Percentiles rank a stretch among this genome's conserved stretches.
These are phyloP conservation scores for Rubroshorea leprosula DNA, from an alignment of 345 rosid species.

Conservation along the genomic window DNA sequence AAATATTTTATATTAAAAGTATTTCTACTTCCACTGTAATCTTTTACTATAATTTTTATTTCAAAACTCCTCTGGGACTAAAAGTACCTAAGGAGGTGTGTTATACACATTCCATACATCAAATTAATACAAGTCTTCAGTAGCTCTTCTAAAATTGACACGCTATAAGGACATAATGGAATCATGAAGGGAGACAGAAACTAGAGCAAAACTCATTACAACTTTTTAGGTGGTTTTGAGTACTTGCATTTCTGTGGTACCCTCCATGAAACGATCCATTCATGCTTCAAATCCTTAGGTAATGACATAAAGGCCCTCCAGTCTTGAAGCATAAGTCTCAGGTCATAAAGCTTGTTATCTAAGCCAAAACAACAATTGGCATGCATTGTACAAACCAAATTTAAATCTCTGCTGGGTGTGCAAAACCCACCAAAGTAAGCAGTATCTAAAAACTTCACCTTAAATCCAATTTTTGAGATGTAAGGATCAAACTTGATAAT, in stretches of 20 bases:
- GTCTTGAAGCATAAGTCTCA: constrained; percentile 47
- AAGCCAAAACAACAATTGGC: constrained; percentile 77
- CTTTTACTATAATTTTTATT: too few species aligned
- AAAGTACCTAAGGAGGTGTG: too few species aligned
- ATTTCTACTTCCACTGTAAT: too few species aligned
- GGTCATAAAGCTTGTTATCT: constrained; percentile 50
- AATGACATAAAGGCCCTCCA: constrained; percentile 46
- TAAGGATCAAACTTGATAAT: constrained; percentile 41
- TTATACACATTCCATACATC: too few species aligned
- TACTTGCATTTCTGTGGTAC: constrained; percentile 53
- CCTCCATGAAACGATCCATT: constrained; percentile 38
- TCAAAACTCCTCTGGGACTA: too few species aligned
- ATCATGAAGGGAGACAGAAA: too few species aligned
- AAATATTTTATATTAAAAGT: too few species aligned
- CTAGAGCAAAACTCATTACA: too few species aligned
- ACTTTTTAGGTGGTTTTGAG: background rate
- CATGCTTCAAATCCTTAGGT: constrained; percentile 11
- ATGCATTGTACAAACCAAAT: constrained; percentile 70
- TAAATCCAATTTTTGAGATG: constrained; percentile 29
- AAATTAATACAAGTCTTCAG: too few species aligned
- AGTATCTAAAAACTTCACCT: constrained; percentile 59
- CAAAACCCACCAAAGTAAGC: constrained; percentile 70
- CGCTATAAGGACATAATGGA: too few species aligned
- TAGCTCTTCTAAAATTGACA: too few species aligned
- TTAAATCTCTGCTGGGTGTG: constrained; percentile 45